phyloP scores from a whole-genome alignment of 2,329 filamentous ascomycete genomes.

The Botrytis hyacinthi region DNA sequence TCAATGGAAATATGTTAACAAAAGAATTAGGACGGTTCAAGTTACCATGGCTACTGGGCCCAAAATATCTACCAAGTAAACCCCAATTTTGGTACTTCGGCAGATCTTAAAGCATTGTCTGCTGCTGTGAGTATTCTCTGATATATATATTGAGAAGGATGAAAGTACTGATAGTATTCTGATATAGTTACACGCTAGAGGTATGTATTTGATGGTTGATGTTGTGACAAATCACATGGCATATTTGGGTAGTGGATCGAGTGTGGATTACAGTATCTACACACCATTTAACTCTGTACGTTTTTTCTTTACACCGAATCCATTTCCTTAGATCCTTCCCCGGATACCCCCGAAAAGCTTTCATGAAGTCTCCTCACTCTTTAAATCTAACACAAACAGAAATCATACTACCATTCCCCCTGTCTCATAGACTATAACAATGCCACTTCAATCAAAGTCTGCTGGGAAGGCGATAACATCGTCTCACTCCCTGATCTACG shows the following conservation, averaged over 20 bases:
- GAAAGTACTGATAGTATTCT: not conserved
- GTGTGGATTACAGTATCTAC: slow-evolving; percentile 42
- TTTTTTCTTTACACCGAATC: not conserved
- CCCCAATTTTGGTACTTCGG: slow-evolving; percentile 47
- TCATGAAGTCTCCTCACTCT: not conserved
- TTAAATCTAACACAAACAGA: not conserved
- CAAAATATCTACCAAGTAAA: slow-evolving; percentile 50
- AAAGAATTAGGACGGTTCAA: slow-evolving; percentile 36
- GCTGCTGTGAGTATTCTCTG: slow-evolving; percentile 38
- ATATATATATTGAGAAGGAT: no score
- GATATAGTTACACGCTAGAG: slow-evolving; percentile 40
- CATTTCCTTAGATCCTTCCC: no score
- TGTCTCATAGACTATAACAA: slow-evolving; percentile 41
- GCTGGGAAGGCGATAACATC: slow-evolving; percentile 36
- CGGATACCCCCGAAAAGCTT: not conserved
- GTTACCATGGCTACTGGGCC: slow-evolving; percentile 49
- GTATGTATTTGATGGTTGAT: slow-evolving; percentile 51
- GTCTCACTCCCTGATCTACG: slow-evolving; percentile 36
- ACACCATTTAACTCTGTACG: slow-evolving; percentile 42
- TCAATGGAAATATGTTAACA: not conserved
- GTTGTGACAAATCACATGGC: slow-evolving; percentile 51
- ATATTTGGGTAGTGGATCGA: slow-evolving; percentile 36
- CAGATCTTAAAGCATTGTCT: slow-evolving; percentile 48
- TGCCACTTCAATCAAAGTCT: slow-evolving; percentile 34
- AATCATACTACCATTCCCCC: slow-evolving; percentile 39